Evolutionary conservation across 305 asterid species (phyloP).

Genomic region (Fraxinus nigra): DNA sequence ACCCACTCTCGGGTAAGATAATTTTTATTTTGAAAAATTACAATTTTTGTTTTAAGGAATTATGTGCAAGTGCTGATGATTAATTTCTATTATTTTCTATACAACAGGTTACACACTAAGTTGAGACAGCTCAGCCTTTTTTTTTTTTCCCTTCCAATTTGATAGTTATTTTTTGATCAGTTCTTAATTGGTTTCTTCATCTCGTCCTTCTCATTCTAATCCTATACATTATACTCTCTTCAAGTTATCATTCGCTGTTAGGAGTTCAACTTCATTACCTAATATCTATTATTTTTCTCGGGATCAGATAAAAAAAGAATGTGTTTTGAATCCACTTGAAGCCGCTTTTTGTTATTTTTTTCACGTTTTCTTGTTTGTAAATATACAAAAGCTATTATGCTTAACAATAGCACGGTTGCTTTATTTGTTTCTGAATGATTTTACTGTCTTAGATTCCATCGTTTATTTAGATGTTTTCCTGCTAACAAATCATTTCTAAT

Average conservation of each 20-base stretch:
- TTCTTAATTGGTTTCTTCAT: not conserved
- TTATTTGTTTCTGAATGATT: not conserved
- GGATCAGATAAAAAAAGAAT: not conserved
- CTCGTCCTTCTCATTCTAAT: not conserved
- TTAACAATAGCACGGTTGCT: not conserved
- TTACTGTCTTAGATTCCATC: not conserved
- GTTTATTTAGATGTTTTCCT: slow-evolving; percentile 15
- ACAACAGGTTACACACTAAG: not conserved
- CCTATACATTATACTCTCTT: not conserved
- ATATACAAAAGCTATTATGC: not conserved
- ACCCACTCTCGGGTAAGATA: slow-evolving; percentile 98
- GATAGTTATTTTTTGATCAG: not conserved
- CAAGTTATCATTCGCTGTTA: not conserved
- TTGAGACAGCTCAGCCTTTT: not conserved
- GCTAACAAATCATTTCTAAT: not conserved
- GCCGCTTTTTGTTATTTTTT: not conserved
- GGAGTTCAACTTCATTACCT: not conserved
- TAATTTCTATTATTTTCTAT: not conserved
- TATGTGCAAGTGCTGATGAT: not conserved
- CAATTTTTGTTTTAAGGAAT: not conserved
- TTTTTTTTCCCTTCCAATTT: not conserved
- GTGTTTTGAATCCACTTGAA: not conserved
- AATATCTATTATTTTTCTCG: slow-evolving; percentile 10
- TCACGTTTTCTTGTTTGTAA: not conserved
- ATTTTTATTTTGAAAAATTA: not conserved